Conservation (phyloP, 1,284 basidiomycete species). For the Paramarasmius palmivorus region DNA sequence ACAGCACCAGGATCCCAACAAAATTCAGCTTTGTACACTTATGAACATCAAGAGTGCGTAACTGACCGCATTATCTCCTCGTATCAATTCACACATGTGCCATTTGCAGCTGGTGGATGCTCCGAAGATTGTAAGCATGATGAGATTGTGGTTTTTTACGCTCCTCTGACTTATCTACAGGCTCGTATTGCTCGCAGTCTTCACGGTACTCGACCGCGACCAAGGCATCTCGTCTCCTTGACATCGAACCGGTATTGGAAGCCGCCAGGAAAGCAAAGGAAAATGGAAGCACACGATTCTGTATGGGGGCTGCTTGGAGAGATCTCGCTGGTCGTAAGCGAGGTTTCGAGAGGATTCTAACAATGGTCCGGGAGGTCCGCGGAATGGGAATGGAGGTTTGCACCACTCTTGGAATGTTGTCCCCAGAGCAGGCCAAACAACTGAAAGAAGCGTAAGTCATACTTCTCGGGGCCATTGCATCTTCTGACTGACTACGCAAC, state of each 20-base stretch:
- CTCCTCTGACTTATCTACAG: conserved; percentile 34
- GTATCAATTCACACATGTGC: conserved; percentile 15
- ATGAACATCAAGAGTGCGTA: conserved; percentile 98
- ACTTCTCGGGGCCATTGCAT: conserved; percentile 11
- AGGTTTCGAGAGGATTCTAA: conserved; percentile 91
- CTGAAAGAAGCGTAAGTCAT: conserved; percentile 86
- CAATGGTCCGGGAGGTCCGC: conserved; percentile 89
- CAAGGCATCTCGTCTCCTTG: conserved; percentile 86
- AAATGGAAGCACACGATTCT: conserved; percentile 96
- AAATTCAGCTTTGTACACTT: conserved; percentile 95
- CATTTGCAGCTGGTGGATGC: conserved; percentile 81
- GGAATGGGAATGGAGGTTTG: conserved; percentile 97
- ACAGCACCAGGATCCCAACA: conserved; percentile 82
- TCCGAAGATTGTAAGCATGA: conserved; percentile 83
- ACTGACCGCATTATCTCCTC: conserved; percentile 20
- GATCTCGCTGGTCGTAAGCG: conserved; percentile 93
- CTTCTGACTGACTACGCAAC: conserved; percentile 12
- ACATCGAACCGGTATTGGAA: conserved; percentile 89
- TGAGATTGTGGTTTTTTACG: neutral
- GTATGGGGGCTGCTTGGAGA: conserved; percentile 99
- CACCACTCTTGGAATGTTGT: conserved; percentile 97
- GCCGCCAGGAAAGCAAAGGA: conserved; percentile 92
- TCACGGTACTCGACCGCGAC: conserved; percentile 90
- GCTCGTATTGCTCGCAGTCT: conserved; percentile 98
- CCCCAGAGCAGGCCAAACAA: conserved; percentile 89